A percentile compares a stretch with the other conserved stretches of the same genome.
Conservation (phyloP, 768 basidiomycete species). For the Paxillus rubicundulus region DNA sequence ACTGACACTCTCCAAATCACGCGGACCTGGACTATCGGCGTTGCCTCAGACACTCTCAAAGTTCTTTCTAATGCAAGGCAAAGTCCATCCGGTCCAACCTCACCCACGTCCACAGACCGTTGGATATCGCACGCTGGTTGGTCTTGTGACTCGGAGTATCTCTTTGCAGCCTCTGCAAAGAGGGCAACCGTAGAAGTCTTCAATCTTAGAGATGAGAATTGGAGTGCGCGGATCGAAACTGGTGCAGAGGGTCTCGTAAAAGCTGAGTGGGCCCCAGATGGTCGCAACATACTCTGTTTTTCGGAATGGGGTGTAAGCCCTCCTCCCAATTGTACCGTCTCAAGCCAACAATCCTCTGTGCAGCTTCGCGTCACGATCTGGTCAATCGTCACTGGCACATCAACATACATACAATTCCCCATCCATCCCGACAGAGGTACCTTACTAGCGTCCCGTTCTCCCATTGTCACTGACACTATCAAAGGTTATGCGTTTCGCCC, state of each 20-base stretch:
- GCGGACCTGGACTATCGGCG: slow-evolving; percentile 71
- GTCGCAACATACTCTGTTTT: slow-evolving; percentile 80
- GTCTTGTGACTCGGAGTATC: slow-evolving; percentile 86
- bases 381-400: slow-evolving; percentile 70
- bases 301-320: slow-evolving; percentile 88
- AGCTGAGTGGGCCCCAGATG: slow-evolving; percentile 90
- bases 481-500: slow-evolving; percentile 74
- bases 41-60: slow-evolving; percentile 49
- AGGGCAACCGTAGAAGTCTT: slow-evolving; percentile 70
- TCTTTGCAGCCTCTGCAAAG: slow-evolving; percentile 78
- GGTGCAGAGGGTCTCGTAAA: slow-evolving; percentile 82
- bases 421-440: slow-evolving; percentile 77
- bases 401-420: slow-evolving; percentile 86
- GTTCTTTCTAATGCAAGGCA: slow-evolving; percentile 36
- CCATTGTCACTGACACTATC: not conserved
- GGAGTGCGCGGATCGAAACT: slow-evolving; percentile 74
- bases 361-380: slow-evolving; percentile 86
- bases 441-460: not conserved
- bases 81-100: slow-evolving; percentile 22
- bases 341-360: slow-evolving; percentile 1
- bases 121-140: slow-evolving; percentile 77
- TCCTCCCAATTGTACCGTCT: slow-evolving; percentile 1
- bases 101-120: slow-evolving; percentile 25
- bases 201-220: slow-evolving; percentile 75
- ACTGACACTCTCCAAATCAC: slow-evolving; percentile 82